Evolutionary conservation across 129 eudicot species (phyloP).

Genomic region (Daucus carota): DH1_v3.0 NC_030385.2:41231501-41232000

Average conservation of each 20-base stretch:
- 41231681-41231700: conserved; percentile 85
- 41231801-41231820: conserved; percentile 42
- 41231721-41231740: conserved; percentile 53
- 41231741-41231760: conserved; percentile 68
- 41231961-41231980: conserved; percentile 95
- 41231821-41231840: background rate
- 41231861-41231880: conserved; percentile 19
- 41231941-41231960: conserved; percentile 99
- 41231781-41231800: conserved; percentile 75
- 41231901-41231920: conserved; percentile 82
- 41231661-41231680: conserved; percentile 88
- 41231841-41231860: conserved; percentile 2
- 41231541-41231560: background rate
- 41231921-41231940: conserved; percentile 94
- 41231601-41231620: conserved; percentile 54
- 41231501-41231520: background rate
- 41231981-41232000: conserved; percentile 68
- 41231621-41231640: conserved; percentile 99
- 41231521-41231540: background rate
- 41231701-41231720: conserved; percentile 49
- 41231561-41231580: conserved; percentile 2
- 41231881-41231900: conserved; percentile 31
- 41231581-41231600: conserved; percentile 20
- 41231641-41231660: conserved; percentile 99
- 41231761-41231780: conserved; percentile 71